Conservation (phyloP, 805 yeast species). For the Wickerhamomyces ciferrii region DNA sequence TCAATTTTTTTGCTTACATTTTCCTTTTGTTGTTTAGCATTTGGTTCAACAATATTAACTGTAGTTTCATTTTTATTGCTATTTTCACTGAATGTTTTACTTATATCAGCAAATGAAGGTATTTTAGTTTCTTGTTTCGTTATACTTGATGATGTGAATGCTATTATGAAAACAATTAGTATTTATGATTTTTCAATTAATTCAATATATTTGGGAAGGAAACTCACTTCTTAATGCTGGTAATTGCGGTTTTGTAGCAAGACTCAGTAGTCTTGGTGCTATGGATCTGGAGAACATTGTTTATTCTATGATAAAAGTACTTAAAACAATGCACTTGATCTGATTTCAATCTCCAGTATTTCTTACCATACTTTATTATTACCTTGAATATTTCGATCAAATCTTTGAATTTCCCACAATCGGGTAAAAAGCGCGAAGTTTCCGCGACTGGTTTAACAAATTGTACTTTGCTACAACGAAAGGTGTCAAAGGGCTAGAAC, state of each 20-base stretch:
- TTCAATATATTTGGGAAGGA: too few relatives aligned
- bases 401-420: neutral
- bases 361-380: too few relatives aligned
- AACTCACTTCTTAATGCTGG: neutral
- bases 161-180: neutral
- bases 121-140: slow-evolving; percentile 8
- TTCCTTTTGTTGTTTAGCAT: neutral
- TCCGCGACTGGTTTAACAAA: too few relatives aligned
- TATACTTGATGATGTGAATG: slow-evolving; percentile 1
- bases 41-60: slow-evolving; percentile 11
- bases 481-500: neutral
- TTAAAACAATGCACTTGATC: neutral
- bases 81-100: neutral
- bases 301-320: neutral
- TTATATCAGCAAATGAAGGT: slow-evolving; percentile 3
- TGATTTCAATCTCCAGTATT: too few relatives aligned
- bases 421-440: neutral
- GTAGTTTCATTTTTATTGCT: neutral
- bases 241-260: neutral
- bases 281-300: neutral
- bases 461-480: too few relatives aligned
- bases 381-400: neutral
- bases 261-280: neutral
- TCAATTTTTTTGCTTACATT: slow-evolving; percentile 11
- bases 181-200: neutral